Conservation (phyloP, 331 rosid genomes). For the Pyrus hybrid region DNA sequence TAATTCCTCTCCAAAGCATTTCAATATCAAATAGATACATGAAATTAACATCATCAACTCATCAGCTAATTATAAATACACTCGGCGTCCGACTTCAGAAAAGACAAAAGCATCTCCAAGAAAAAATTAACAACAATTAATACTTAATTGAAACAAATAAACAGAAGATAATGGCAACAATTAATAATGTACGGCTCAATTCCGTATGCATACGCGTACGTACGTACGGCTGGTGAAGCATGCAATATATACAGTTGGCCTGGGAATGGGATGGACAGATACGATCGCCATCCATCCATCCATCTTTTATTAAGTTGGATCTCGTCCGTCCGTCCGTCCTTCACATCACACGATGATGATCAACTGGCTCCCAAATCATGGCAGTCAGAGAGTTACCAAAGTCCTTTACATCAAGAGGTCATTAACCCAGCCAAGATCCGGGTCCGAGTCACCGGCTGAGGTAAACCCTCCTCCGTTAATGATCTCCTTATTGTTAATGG, state of each 20-base stretch:
- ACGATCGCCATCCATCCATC: background rate
- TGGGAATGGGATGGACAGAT: background rate
- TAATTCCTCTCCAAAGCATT: background rate
- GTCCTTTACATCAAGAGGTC: conserved; percentile 71
- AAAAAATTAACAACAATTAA: background rate
- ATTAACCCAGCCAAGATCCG: conserved; percentile 90
- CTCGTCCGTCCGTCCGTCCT: background rate
- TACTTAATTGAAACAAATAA: too few species aligned
- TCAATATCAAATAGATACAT: background rate
- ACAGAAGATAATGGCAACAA: background rate
- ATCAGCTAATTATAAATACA: background rate
- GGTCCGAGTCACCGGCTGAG: conserved; percentile 28
- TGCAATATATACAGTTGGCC: background rate
- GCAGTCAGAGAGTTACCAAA: background rate
- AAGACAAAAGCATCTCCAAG: background rate
- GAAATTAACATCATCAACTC: background rate
- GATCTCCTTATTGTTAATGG: background rate
- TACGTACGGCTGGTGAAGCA: background rate
- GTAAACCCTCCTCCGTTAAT: conserved; percentile 11
- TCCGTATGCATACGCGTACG: background rate
- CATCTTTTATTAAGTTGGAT: background rate
- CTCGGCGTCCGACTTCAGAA: background rate
- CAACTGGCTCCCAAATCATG: background rate
- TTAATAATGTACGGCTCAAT: background rate
- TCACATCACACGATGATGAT: background rate